Base-by-base conservation (phyloP, 768 basidiomycete species). In the Favolaschia claudopus region DNA sequence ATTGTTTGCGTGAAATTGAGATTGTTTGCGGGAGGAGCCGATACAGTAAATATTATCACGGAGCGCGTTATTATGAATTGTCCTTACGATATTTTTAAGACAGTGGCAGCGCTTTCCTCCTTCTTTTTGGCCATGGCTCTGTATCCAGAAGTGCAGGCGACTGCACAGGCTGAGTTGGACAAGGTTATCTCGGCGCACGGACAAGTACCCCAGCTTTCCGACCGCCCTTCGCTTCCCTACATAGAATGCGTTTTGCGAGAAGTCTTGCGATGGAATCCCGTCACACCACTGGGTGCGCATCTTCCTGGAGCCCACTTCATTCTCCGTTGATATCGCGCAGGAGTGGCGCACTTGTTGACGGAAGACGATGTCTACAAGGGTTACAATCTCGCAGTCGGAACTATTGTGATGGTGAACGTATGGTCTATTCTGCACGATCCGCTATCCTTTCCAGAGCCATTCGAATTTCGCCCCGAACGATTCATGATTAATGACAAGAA, bases 371-470 rank as follows among this genome's bases (percentile, higher is more conserved):
- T 54, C 20, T 76, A 70, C 42, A 50, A 62, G 10, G 72, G 65
- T 1, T 71, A 66, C 38, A 59, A 62, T 38, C 70, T 75, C 12
- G 72, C 74, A 1, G 57, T 54, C 7, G 72, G 70, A 2, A 47
- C 60, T 1, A 57, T 69, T 15, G 51, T 74, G 13, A 33, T 75
- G 9, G 59, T 65, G 7, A 73, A 72, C 52, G 51, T 58, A 4
- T 72, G 68, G 70, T 70, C 77, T 8, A 78, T 78, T 33, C 52
- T 78, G 24, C 76, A 77, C 28, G 76, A 80, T 58, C 70, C 71
- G 20, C 60, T 67, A 22, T 69, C 67, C 29, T 80, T 78, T 50
- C 57, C 58, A 7, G 72, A 70, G 25, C 74, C 78, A 1, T 65
- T 67, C 60, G 66, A 62, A 15, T 80, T 77, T 69, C 52, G 70